These are phyloP conservation scores for Ophiostoma australiae DNA, from an alignment of 2,329 filamentous ascomycete genomes.

Conservation along the genomic window DNA sequence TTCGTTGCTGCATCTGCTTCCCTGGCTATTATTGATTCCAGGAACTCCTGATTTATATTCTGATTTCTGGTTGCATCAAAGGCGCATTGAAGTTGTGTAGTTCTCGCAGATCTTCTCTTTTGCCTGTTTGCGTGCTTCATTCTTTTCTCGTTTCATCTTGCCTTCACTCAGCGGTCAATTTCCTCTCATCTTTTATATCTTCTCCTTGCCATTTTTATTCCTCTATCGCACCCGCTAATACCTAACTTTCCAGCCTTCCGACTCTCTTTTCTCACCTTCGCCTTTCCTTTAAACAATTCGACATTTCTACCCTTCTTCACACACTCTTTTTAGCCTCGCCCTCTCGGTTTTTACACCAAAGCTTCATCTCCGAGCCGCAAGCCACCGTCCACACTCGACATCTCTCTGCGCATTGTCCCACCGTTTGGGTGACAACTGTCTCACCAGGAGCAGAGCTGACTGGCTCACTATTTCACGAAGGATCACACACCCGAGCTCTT, in stretches of 20 bases:
- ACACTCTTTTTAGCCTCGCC: conserved; percentile 1
- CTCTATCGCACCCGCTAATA: background rate
- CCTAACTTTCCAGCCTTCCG: background rate
- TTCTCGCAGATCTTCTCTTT: background rate
- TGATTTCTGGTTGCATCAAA: background rate
- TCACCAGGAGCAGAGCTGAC: conserved; percentile 17
- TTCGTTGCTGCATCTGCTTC: background rate
- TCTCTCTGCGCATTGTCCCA: conserved; percentile 20
- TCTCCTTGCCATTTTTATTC: background rate
- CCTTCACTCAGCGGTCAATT: background rate
- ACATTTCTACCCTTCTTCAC: background rate
- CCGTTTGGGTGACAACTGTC: conserved; percentile 13
- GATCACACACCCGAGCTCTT: background rate
- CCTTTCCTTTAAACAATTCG: background rate
- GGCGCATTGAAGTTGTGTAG: background rate
- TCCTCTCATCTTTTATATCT: background rate
- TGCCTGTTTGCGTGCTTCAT: conserved; percentile 3
- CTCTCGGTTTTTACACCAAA: conserved; percentile 18
- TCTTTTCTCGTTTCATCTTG: background rate
- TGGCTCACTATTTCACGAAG: background rate
- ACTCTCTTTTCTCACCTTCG: background rate
- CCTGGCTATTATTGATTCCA: background rate
- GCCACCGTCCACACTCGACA: conserved; percentile 19
- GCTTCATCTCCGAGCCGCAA: conserved; percentile 22
- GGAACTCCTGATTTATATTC: background rate